Evolutionary conservation across 1,139 yeast species (phyloP).

Genomic region (Nakaseomyces uthaithaninus): DNA sequence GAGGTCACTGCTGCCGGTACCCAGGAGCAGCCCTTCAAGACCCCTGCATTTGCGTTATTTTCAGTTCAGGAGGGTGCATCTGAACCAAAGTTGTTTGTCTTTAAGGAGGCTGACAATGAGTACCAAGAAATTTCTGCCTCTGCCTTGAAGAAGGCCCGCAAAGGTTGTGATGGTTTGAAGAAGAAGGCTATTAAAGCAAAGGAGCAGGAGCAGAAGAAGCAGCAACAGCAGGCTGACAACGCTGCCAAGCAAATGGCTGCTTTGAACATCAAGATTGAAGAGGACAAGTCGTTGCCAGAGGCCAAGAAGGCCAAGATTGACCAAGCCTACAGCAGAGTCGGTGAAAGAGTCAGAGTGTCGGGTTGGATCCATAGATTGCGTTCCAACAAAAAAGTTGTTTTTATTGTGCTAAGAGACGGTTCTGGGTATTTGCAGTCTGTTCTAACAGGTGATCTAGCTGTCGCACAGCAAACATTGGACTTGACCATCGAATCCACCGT

Average conservation of each 20-base stretch:
- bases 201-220: slow-evolving; percentile 53
- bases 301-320: slow-evolving; percentile 65
- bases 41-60: slow-evolving; percentile 77
- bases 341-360: slow-evolving; percentile 60
- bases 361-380: slow-evolving; percentile 98
- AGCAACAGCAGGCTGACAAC: slow-evolving; percentile 54
- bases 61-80: slow-evolving; percentile 25
- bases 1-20: slow-evolving; percentile 49
- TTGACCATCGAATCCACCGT: slow-evolving; percentile 86
- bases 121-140: slow-evolving; percentile 82
- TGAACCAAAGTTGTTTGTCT: slow-evolving; percentile 56
- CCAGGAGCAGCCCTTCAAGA: slow-evolving; percentile 60
- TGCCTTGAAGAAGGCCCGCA: slow-evolving; percentile 92
- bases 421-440: slow-evolving; percentile 85
- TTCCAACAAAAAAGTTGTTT: slow-evolving; percentile 84
- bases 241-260: slow-evolving; percentile 69
- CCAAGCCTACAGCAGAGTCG: slow-evolving; percentile 44
- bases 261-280: slow-evolving; percentile 61
- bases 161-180: slow-evolving; percentile 86
- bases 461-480: slow-evolving; percentile 75
- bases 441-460: slow-evolving; percentile 82
- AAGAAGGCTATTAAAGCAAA: slow-evolving; percentile 83
- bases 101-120: slow-evolving; percentile 55
- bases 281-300: slow-evolving; percentile 63
- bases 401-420: slow-evolving; percentile 91